Evolutionary conservation across 768 basidiomycete species (phyloP).

Genomic region (Rossbeevera mucosa): DNA sequence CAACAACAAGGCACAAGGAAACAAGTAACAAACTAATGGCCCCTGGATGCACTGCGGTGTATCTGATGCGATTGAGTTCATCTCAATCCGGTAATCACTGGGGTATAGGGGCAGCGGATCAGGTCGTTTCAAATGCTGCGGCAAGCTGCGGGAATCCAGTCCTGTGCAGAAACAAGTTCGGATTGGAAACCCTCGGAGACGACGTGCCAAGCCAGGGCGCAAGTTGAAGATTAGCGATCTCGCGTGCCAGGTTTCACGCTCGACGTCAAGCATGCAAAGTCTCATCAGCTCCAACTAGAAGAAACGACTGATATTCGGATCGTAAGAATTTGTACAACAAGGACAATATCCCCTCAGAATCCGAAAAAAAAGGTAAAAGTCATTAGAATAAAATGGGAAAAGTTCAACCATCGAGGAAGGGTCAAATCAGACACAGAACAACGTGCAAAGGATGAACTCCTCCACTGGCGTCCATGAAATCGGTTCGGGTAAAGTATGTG

Average conservation of each 20-base stretch:
- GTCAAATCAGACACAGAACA: neutral
- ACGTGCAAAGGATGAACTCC: neutral
- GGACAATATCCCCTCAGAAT: slow-evolving; percentile 14
- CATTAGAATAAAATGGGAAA: slow-evolving; percentile 1
- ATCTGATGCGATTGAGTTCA: neutral
- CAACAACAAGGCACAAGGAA: neutral
- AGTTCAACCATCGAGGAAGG: slow-evolving; percentile 1
- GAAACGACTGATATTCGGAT: slow-evolving; percentile 11
- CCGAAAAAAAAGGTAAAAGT: slow-evolving; percentile 8
- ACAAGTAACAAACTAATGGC: neutral
- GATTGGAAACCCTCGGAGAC: neutral
- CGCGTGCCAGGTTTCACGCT: too few relatives aligned
- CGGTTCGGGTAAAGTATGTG: slow-evolving; percentile 14
- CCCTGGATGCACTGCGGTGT: neutral
- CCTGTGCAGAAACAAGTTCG: neutral
- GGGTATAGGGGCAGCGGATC: neutral
- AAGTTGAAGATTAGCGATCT: neutral
- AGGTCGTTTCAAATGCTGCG: neutral
- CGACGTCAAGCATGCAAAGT: too few relatives aligned
- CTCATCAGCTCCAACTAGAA: too few relatives aligned
- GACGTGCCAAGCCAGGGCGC: neutral
- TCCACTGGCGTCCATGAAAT: slow-evolving; percentile 2
- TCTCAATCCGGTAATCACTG: neutral
- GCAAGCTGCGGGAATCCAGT: neutral
- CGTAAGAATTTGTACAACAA: slow-evolving; percentile 17